A percentile compares a stretch with the other conserved stretches of the same genome.
These are phyloP conservation scores for Candida sp. DNA, from an alignment of 1,139 yeast species.

Conservation along the genomic window DNA sequence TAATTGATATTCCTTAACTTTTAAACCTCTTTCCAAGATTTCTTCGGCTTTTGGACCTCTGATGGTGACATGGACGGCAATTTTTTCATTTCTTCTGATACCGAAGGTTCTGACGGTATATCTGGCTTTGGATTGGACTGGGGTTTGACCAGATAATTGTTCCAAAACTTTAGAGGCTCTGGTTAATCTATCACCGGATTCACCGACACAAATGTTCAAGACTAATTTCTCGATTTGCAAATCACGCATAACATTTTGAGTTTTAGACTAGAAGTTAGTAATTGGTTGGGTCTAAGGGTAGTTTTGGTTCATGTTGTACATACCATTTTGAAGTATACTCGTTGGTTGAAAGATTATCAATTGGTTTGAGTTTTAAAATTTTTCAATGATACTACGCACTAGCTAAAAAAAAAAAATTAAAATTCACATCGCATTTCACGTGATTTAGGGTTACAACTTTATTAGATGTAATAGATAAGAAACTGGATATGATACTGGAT, in stretches of 20 bases:
- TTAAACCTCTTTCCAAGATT: constrained; percentile 99
- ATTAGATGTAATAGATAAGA: too few relatives aligned
- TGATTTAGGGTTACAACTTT: background rate
- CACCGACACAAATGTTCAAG: constrained; percentile 99
- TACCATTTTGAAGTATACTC: constrained; percentile 19
- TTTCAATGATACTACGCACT: constrained; percentile 2
- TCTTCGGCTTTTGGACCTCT: constrained; percentile 99
- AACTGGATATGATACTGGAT: too few relatives aligned
- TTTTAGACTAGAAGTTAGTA: constrained; percentile 25
- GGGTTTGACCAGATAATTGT: constrained; percentile 99
- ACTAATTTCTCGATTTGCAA: constrained; percentile 99
- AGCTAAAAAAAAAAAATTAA: too few relatives aligned
- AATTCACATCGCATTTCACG: constrained; percentile 8
- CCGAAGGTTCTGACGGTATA: constrained; percentile 99
- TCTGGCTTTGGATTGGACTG: constrained; percentile 99
- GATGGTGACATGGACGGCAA: constrained; percentile 98
- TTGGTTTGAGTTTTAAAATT: constrained; percentile 2
- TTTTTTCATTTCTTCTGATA: constrained; percentile 99
- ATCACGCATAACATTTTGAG: constrained; percentile 87
- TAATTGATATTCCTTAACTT: constrained; percentile 99
- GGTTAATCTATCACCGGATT: constrained; percentile 99
- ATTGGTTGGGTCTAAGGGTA: too few relatives aligned
- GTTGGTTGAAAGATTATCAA: background rate
- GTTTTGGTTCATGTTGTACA: too few relatives aligned
- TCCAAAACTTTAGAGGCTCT: constrained; percentile 99